Evolutionary conservation across 164 flowering plant genomes (phyloP).

Genomic region (Vitis labrusca): DNA sequence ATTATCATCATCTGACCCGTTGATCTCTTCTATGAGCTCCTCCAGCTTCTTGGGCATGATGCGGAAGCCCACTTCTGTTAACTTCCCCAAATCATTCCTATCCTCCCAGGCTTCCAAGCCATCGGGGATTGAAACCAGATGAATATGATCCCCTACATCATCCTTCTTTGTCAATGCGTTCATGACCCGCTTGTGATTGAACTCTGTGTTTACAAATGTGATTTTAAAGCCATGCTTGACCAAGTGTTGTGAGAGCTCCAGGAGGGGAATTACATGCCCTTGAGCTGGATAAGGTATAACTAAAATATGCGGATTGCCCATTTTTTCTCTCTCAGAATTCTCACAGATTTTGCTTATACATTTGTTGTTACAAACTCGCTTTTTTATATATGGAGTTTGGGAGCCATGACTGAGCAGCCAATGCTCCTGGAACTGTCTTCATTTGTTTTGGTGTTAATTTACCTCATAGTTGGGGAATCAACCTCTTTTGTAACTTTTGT

Average conservation of each 20-base stretch:
- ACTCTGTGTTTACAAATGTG: conserved; percentile 39
- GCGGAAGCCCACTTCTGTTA: conserved; percentile 1
- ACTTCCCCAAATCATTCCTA: conserved; percentile 20
- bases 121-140: conserved; percentile 36
- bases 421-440: neutral
- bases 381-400: neutral
- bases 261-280: conserved; percentile 50
- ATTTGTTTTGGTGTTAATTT: neutral
- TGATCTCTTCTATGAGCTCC: conserved; percentile 24
- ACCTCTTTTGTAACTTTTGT: neutral
- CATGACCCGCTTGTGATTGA: conserved; percentile 18
- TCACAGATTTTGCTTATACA: too few relatives aligned
- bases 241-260: conserved; percentile 34
- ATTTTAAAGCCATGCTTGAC: conserved; percentile 28
- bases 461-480: neutral
- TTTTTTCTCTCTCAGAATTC: neutral
- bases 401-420: neutral
- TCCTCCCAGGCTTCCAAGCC: conserved; percentile 29
- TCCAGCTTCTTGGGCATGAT: conserved; percentile 31
- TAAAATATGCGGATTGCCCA: conserved; percentile 33
- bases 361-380: neutral
- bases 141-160: neutral
- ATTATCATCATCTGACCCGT: conserved; percentile 7
- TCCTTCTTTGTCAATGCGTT: conserved; percentile 8
- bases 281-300: conserved; percentile 44